These are phyloP conservation scores for Oemleria cerasiformis DNA, from an alignment of 306 rosid genomes.

Conservation along the genomic window DNA sequence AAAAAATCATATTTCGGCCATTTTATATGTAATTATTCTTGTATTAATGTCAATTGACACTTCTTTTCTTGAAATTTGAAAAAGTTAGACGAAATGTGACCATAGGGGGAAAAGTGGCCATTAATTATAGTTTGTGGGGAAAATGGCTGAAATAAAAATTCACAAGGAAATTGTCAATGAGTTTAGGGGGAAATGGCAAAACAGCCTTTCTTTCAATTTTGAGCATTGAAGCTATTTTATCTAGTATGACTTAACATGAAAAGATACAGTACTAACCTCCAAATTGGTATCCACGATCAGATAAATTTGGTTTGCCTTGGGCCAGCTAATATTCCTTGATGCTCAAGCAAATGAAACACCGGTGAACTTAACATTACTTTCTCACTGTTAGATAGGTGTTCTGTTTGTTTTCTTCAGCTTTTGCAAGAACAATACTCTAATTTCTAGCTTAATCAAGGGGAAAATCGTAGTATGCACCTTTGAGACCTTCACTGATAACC, in stretches of 20 bases:
- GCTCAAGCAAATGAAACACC: not conserved
- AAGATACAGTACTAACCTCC: not conserved
- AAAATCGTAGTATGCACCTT: constrained; percentile 61
- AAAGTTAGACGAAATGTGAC: no score
- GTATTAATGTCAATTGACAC: no score
- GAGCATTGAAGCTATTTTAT: not conserved
- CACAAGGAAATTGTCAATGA: no score
- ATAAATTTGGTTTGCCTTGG: not conserved
- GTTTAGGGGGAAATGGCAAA: no score
- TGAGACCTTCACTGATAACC: constrained; percentile 39
- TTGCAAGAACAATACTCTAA: constrained; percentile 57
- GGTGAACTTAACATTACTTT: not conserved
- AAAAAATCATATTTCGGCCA: no score
- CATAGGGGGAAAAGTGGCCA: no score
- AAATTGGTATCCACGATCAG: not conserved
- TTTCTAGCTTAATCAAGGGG: constrained; percentile 47
- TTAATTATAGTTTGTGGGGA: no score
- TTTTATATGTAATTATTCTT: no score
- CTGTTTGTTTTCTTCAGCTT: constrained; percentile 39
- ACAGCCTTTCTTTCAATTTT: no score
- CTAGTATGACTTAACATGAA: not conserved
- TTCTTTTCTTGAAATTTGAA: no score
- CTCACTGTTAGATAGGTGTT: not conserved
- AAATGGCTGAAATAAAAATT: no score
- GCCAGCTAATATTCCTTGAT: not conserved